Conservation (phyloP, 1,139 yeast species). For the Waltiozyma sp. region DNA sequence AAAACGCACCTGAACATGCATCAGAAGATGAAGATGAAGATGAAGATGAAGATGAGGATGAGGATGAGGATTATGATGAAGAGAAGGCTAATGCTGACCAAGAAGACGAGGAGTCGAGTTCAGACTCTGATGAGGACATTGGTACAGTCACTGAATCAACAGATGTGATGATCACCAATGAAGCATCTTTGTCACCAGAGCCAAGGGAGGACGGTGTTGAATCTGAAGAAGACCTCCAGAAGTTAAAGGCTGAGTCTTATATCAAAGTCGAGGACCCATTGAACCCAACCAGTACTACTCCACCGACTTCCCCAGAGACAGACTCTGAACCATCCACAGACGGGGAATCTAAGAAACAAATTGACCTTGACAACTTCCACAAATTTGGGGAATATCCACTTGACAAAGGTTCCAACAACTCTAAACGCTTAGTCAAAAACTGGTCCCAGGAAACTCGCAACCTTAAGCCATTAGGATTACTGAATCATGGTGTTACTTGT, state of each 20-base stretch:
- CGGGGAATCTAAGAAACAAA: constrained; percentile 5
- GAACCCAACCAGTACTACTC: constrained; percentile 7
- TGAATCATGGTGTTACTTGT: constrained; percentile 92
- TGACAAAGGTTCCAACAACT: constrained; percentile 51
- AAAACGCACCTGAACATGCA: not conserved
- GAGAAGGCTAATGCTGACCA: constrained; percentile 37
- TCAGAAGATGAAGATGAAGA: constrained; percentile 5
- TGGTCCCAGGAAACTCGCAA: constrained; percentile 40
- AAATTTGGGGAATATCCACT: constrained; percentile 38
- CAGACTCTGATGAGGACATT: constrained; percentile 14
- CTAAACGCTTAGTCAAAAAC: constrained; percentile 44
- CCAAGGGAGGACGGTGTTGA: not conserved
- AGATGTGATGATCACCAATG: constrained; percentile 55
- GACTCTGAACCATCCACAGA: constrained; percentile 13
- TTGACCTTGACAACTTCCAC: constrained; percentile 30
- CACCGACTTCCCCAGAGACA: constrained; percentile 16
- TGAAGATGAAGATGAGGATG: constrained; percentile 1
- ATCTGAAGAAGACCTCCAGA: not conserved
- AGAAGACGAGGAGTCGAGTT: constrained; percentile 23
- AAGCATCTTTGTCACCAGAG: constrained; percentile 51
- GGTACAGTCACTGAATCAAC: constrained; percentile 35
- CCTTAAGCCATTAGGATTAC: constrained; percentile 60
- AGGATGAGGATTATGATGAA: constrained; percentile 10
- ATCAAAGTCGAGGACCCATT: not conserved
- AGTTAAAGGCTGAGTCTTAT: not conserved